Percentiles rank a stretch among this genome's conserved stretches.
phyloP scores from a whole-genome alignment of 345 rosid species.

The Melaleuca alternifolia region DNA sequence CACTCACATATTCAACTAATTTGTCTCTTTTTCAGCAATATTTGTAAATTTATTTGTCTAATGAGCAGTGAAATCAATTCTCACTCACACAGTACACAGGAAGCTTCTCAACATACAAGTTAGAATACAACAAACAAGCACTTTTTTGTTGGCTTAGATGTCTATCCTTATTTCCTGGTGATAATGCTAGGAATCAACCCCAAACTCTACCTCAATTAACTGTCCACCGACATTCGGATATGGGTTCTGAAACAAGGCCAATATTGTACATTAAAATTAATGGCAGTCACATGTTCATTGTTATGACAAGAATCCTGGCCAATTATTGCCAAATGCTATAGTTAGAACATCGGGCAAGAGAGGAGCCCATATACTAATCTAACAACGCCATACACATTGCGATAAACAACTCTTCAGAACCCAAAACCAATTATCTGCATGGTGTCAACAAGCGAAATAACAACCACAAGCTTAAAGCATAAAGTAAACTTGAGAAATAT shows the following conservation, averaged over 20 bases:
- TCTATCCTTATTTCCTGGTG: background rate
- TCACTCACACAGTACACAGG: background rate
- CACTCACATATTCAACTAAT: constrained; percentile 55
- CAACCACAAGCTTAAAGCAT: too few relatives aligned
- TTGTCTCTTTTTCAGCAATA: constrained; percentile 67
- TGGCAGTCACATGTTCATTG: too few relatives aligned
- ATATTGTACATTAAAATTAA: too few relatives aligned
- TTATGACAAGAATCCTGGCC: too few relatives aligned
- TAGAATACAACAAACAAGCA: background rate
- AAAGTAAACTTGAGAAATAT: background rate
- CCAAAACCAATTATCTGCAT: background rate
- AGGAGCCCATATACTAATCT: background rate
- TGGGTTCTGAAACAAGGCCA: too few relatives aligned
- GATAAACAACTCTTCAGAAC: background rate
- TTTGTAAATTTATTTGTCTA: constrained; percentile 17
- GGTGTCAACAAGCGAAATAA: too few relatives aligned
- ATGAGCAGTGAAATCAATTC: background rate
- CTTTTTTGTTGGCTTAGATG: background rate
- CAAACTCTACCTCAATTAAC: background rate
- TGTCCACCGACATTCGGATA: too few relatives aligned
- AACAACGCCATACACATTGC: background rate
- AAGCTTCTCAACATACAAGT: background rate
- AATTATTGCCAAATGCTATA: too few relatives aligned
- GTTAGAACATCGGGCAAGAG: background rate
- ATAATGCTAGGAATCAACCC: background rate